phyloP scores from a whole-genome alignment of 2,329 filamentous ascomycete genomes.

The Hymenoscyphus occultus region DNA sequence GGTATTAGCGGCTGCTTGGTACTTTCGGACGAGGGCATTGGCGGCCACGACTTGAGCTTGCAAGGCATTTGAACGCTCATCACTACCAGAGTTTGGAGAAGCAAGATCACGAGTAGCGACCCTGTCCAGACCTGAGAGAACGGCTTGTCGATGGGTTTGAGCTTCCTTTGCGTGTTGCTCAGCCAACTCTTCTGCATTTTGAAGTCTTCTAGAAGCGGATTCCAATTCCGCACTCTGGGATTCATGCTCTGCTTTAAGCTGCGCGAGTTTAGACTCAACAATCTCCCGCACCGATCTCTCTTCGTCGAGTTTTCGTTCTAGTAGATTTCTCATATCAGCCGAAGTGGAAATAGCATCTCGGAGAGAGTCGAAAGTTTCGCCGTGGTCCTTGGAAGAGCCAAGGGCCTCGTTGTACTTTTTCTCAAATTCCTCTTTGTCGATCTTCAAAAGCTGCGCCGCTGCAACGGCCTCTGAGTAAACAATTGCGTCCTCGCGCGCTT shows the following conservation, averaged over 20 bases:
- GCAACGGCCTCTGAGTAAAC: slow-evolving; percentile 73
- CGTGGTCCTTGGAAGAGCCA: slow-evolving; percentile 66
- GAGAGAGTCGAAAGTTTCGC: slow-evolving; percentile 69
- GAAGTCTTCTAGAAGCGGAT: slow-evolving; percentile 67
- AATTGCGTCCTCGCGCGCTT: slow-evolving; percentile 78
- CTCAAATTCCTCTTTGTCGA: slow-evolving; percentile 81
- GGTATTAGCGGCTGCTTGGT: slow-evolving; percentile 81
- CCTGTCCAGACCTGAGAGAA: slow-evolving; percentile 79
- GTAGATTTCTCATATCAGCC: slow-evolving; percentile 67
- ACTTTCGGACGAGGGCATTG: slow-evolving; percentile 78
- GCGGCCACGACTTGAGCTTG: slow-evolving; percentile 77
- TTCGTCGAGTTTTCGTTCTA: slow-evolving; percentile 80
- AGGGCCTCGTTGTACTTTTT: slow-evolving; percentile 65
- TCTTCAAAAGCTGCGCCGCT: slow-evolving; percentile 67
- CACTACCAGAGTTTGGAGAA: slow-evolving; percentile 47
- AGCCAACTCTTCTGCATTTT: slow-evolving; percentile 82
- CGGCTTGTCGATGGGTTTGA: slow-evolving; percentile 75
- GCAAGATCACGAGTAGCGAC: slow-evolving; percentile 55
- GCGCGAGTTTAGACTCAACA: slow-evolving; percentile 72
- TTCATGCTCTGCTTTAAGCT: slow-evolving; percentile 81
- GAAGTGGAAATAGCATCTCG: slow-evolving; percentile 77
- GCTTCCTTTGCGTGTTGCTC: slow-evolving; percentile 88
- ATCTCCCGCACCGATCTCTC: slow-evolving; percentile 73
- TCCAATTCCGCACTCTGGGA: slow-evolving; percentile 75
- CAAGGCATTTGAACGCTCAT: slow-evolving; percentile 69